These are phyloP conservation scores for Xylaria intraflava DNA, from an alignment of 495 filamentous ascomycete genomes.

Conservation along the genomic window DNA sequence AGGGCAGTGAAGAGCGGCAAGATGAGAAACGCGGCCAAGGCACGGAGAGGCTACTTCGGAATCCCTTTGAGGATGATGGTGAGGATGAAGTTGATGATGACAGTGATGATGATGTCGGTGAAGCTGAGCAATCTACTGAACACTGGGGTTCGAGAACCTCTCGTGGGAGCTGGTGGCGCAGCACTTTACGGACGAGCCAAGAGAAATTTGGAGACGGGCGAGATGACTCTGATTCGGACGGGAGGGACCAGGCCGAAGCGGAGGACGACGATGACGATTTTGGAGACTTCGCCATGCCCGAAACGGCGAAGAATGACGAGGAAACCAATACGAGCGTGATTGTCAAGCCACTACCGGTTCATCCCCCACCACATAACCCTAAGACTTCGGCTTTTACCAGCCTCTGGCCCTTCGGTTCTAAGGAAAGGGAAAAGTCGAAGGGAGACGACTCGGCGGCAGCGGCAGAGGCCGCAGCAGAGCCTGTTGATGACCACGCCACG, in stretches of 20 bases:
- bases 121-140: conserved; percentile 26
- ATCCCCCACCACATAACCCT: conserved; percentile 33
- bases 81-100: conserved; percentile 42
- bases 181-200: conserved; percentile 27
- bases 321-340: conserved; percentile 29
- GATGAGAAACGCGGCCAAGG: conserved; percentile 18
- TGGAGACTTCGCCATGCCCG: conserved; percentile 48
- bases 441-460: conserved; percentile 24
- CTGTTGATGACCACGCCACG: conserved; percentile 34
- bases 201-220: conserved; percentile 43
- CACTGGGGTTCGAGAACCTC: conserved; percentile 27
- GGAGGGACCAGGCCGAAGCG: conserved; percentile 23
- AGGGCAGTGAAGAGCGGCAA: conserved; percentile 20
- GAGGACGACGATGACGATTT: conserved; percentile 45
- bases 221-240: conserved; percentile 37
- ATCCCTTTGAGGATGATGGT: conserved; percentile 45
- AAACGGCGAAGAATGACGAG: conserved; percentile 29
- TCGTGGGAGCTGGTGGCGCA: conserved; percentile 42
- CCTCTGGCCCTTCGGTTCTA: conserved; percentile 43
- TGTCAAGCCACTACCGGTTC: conserved; percentile 41
- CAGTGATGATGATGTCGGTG: conserved; percentile 36
- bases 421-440: conserved; percentile 27
- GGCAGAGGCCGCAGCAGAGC: conserved; percentile 20
- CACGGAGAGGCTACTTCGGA: conserved; percentile 26
- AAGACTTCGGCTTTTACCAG: conserved; percentile 35